Conservation (phyloP, 2,329 filamentous ascomycete genomes). For the Epicoccum sorghinum region DNA sequence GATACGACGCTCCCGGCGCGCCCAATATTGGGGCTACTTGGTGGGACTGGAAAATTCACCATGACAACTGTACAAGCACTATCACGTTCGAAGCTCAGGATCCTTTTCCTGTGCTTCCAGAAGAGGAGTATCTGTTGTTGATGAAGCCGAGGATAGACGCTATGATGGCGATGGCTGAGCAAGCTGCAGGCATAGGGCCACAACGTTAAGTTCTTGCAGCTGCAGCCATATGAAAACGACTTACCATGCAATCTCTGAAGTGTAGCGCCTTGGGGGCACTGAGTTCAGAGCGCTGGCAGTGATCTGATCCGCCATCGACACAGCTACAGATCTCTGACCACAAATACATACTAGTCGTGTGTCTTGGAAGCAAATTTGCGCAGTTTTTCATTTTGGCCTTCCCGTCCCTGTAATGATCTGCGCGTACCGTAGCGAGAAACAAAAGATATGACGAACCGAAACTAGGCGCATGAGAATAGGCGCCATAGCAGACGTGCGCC, state of each 20-base stretch:
- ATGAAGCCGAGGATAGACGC: conserved; percentile 47
- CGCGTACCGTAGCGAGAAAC: no score
- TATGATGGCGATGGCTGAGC: conserved; percentile 28
- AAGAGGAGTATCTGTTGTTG: conserved; percentile 47
- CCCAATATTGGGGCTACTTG: conserved; percentile 42
- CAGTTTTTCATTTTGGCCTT: no score
- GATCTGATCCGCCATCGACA: no score
- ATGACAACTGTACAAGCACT: conserved; percentile 21
- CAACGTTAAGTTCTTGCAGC: no score
- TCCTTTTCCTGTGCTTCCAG: conserved; percentile 37
- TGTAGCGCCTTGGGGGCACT: neutral
- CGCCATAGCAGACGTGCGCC: neutral
- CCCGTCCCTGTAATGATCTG: no score
- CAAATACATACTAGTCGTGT: no score
- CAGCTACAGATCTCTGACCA: no score
- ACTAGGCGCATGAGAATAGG: neutral
- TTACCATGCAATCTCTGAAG: no score
- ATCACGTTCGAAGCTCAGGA: conserved; percentile 39
- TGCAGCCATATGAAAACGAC: no score
- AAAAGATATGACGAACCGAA: neutral
- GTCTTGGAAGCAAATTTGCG: no score
- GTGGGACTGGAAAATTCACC: conserved; percentile 49
- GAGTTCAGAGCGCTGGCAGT: no score
- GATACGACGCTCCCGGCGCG: conserved; percentile 43
- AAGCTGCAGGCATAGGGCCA: neutral